phyloP scores from a whole-genome alignment of 2,329 filamentous ascomycete genomes.

The Lojkania enalia region DNA sequence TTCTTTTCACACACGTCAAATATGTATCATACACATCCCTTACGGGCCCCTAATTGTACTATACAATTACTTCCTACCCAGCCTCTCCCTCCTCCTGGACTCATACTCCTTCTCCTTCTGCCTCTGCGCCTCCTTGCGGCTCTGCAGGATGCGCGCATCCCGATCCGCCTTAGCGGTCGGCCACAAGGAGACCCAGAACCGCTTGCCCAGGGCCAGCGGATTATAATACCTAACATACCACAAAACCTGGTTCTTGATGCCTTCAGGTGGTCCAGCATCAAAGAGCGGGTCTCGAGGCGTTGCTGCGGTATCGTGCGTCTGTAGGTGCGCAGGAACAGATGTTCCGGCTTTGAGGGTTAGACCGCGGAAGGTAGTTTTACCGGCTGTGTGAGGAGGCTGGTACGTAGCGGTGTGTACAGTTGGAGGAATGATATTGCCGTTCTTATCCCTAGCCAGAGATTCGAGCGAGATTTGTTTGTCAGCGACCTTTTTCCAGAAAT shows the following conservation, averaged over 20 bases:
- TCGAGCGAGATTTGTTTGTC: slow-evolving; percentile 31
- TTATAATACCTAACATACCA: slow-evolving; percentile 8
- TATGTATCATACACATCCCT: not conserved
- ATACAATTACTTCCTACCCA: not conserved
- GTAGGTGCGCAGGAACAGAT: slow-evolving; percentile 30
- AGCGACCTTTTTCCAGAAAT: slow-evolving; percentile 30
- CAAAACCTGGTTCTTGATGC: slow-evolving; percentile 3
- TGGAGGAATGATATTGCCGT: slow-evolving; percentile 25
- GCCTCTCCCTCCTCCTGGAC: slow-evolving; percentile 7
- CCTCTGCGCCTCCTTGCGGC: slow-evolving; percentile 5
- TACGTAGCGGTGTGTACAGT: not conserved
- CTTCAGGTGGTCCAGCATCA: slow-evolving; percentile 4
- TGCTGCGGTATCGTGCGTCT: no score
- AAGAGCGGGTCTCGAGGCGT: slow-evolving; percentile 7
- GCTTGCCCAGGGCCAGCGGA: not conserved
- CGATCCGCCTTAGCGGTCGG: not conserved
- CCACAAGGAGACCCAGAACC: not conserved
- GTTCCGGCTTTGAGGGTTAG: slow-evolving; percentile 32
- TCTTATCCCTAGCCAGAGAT: slow-evolving; percentile 23
- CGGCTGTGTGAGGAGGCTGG: slow-evolving; percentile 30
- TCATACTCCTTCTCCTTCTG: slow-evolving; percentile 14
- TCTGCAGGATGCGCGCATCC: not conserved
- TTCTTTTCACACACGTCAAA: not conserved
- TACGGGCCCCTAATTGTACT: not conserved
- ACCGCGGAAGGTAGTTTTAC: slow-evolving; percentile 7